Evolutionary conservation across 192 early-diverging fungal genomes (phyloP).

Genomic region (Entomortierella chlamydospora): DNA sequence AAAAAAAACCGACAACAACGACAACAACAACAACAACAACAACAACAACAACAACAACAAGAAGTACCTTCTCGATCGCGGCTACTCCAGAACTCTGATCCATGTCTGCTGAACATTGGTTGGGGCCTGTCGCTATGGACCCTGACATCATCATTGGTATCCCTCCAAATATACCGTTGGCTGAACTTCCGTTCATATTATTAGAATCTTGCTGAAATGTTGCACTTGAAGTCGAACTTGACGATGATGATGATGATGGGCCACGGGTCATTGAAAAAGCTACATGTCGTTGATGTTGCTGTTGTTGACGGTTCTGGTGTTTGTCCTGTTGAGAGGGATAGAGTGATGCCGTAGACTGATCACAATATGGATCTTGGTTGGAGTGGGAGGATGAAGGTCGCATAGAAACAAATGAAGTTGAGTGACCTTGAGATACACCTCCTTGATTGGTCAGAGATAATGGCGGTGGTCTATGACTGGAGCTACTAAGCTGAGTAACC

Average conservation of each 20-base stretch:
- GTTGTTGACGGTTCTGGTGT: slow-evolving; percentile 37
- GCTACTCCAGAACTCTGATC: neutral
- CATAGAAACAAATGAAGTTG: slow-evolving; percentile 4
- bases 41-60: neutral
- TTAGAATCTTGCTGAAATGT: slow-evolving; percentile 17
- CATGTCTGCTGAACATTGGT: too few species aligned
- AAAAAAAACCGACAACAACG: neutral
- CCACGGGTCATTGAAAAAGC: slow-evolving; percentile 32
- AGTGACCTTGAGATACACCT: neutral
- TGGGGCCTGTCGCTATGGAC: neutral
- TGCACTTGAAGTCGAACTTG: slow-evolving; percentile 27
- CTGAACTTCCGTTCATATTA: slow-evolving; percentile 2
- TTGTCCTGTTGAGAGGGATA: slow-evolving; percentile 20
- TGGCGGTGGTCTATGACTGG: slow-evolving; percentile 7
- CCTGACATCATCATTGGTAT: slow-evolving; percentile 11
- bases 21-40: neutral
- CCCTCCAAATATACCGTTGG: slow-evolving; percentile 4
- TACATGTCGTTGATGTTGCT: slow-evolving; percentile 28
- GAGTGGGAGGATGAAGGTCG: slow-evolving; percentile 20
- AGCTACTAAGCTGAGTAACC: neutral
- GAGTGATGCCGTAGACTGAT: slow-evolving; percentile 18
- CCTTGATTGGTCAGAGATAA: neutral
- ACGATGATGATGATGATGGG: slow-evolving; percentile 48
- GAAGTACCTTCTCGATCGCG: slow-evolving; percentile 20
- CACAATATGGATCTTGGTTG: slow-evolving; percentile 16